phyloP scores from a whole-genome alignment of 164 flowering plant genomes.

The Chimonanthus salicifolius region DNA sequence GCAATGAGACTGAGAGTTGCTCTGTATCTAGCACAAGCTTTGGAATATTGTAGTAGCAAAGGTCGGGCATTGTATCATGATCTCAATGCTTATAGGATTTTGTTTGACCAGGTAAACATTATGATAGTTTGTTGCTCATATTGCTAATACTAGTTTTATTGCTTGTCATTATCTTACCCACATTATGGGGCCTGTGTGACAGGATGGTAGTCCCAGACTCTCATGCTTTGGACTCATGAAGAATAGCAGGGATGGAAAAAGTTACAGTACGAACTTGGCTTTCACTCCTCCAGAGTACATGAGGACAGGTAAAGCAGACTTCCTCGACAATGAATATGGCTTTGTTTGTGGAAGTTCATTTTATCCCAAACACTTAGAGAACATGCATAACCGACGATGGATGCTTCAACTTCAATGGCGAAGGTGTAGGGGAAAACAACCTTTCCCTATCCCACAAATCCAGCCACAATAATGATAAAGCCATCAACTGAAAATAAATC shows the following conservation, averaged over 20 bases:
- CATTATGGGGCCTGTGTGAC: constrained; percentile 2
- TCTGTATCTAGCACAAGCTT: constrained; percentile 19
- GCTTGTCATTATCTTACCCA: neutral
- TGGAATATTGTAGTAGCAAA: constrained; percentile 22
- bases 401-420: neutral
- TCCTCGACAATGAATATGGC: neutral
- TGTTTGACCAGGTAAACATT: constrained; percentile 19
- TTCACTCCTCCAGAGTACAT: constrained; percentile 20
- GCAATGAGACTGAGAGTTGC: constrained; percentile 23
- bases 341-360: neutral
- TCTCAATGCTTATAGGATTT: constrained; percentile 21
- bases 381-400: neutral
- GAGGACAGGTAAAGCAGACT: constrained; percentile 12
- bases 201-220: constrained; percentile 21
- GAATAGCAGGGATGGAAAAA: constrained; percentile 22
- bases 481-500: neutral
- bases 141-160: neutral
- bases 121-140: neutral
- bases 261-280: constrained; percentile 21
- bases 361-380: neutral
- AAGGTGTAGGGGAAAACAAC: neutral
- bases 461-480: neutral
- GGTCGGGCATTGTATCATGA: constrained; percentile 22
- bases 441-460: neutral
- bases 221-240: constrained; percentile 24